A percentile compares a stretch with the other conserved stretches of the same genome.
These are phyloP conservation scores for Boletus mariae DNA, from an alignment of 1,284 basidiomycete genomes.

Conservation along the genomic window DNA sequence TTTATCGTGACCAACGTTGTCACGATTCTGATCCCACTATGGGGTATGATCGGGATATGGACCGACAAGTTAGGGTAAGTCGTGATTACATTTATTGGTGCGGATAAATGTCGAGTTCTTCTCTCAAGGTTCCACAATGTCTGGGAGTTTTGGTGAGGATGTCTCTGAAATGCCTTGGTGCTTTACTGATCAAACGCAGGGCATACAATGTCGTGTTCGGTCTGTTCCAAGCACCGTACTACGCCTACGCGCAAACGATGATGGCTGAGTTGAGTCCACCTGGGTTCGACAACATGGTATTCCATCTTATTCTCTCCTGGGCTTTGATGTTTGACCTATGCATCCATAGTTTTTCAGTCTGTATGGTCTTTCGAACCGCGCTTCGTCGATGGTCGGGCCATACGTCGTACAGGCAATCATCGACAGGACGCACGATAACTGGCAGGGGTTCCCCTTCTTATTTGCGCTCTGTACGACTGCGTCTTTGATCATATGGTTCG, in stretches of 20 bases:
- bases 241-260: conserved; percentile 82
- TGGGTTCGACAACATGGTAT: conserved; percentile 78
- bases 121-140: conserved; percentile 65
- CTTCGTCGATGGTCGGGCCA: conserved; percentile 76
- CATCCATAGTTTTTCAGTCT: conserved; percentile 66
- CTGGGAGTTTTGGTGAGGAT: conserved; percentile 76
- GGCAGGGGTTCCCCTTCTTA: conserved; percentile 78
- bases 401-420: conserved; percentile 81
- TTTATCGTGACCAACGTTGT: conserved; percentile 76
- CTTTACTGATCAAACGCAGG: conserved; percentile 12
- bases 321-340: neutral
- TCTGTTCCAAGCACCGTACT: conserved; percentile 81
- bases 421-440: conserved; percentile 66
- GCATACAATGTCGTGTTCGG: conserved; percentile 29
- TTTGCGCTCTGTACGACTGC: conserved; percentile 68
- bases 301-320: no score
- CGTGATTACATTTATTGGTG: neutral
- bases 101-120: neutral
- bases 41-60: conserved; percentile 90
- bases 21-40: conserved; percentile 74
- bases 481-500: conserved; percentile 38
- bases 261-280: conserved; percentile 84
- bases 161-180: neutral
- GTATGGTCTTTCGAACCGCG: conserved; percentile 79
- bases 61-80: conserved; percentile 66